A percentile compares a stretch with the other conserved stretches of the same genome.
phyloP scores from a whole-genome alignment of 805 yeast species.

The Hanseniaspora thailandica region DNA sequence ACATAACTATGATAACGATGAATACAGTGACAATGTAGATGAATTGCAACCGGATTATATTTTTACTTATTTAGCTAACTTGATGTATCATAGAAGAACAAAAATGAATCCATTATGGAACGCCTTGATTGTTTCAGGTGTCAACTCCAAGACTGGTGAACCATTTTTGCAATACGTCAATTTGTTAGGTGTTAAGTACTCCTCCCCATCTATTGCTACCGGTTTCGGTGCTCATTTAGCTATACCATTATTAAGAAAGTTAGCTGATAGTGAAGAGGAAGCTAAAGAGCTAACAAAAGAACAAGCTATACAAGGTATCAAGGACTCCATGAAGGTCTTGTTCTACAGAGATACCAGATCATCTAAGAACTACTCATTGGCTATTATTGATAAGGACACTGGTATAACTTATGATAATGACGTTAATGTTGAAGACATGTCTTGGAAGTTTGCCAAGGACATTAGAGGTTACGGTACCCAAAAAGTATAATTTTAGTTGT shows the following conservation, averaged over 20 bases:
- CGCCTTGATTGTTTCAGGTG: slow-evolving; percentile 82
- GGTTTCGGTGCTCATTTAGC: slow-evolving; percentile 97
- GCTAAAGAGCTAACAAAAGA: slow-evolving; percentile 55
- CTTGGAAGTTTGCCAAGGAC: slow-evolving; percentile 82
- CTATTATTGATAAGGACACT: slow-evolving; percentile 54
- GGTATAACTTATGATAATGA: slow-evolving; percentile 56
- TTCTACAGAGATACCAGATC: slow-evolving; percentile 96
- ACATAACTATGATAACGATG: slow-evolving; percentile 58
- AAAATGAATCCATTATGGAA: slow-evolving; percentile 97
- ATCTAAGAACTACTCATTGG: slow-evolving; percentile 69
- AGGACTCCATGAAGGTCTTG: slow-evolving; percentile 83
- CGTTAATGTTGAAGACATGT: slow-evolving; percentile 59
- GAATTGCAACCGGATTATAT: slow-evolving; percentile 72
- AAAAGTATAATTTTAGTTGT: slow-evolving; percentile 27
- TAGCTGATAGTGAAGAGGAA: slow-evolving; percentile 69
- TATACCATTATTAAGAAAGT: slow-evolving; percentile 75
- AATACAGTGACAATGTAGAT: slow-evolving; percentile 38
- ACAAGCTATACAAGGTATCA: slow-evolving; percentile 64
- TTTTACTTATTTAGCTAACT: slow-evolving; percentile 73
- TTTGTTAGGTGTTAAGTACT: slow-evolving; percentile 79
- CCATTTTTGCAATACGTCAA: slow-evolving; percentile 82
- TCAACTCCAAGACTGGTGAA: slow-evolving; percentile 31
- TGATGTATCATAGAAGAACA: slow-evolving; percentile 75
- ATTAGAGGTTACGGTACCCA: slow-evolving; percentile 85
- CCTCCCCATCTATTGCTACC: slow-evolving; percentile 81